Conservation (phyloP, 257 asterid genomes). For the Solanum neorickii region DNA sequence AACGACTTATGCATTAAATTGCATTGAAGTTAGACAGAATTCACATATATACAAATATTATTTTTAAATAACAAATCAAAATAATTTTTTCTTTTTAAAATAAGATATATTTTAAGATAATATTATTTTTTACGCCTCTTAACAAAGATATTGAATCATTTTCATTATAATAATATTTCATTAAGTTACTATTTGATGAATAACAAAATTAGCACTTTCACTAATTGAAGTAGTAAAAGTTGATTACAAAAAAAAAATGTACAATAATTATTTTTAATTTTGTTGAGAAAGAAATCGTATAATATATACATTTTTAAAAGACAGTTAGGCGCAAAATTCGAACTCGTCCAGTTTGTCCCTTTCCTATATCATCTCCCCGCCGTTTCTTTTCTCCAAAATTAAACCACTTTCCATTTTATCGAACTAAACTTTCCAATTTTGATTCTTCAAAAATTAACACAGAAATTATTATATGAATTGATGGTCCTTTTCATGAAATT, state of each 20-base stretch:
- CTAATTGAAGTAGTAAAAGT: neutral
- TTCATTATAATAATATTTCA: neutral
- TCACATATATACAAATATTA: neutral
- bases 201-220: neutral
- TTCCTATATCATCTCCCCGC: conserved; percentile 70
- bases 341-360: conserved; percentile 11
- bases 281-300: neutral
- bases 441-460: neutral
- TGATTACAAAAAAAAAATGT: neutral
- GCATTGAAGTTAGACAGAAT: neutral
- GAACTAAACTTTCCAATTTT: neutral
- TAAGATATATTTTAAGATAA: no score
- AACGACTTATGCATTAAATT: neutral
- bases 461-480: neutral
- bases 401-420: neutral
- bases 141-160: neutral
- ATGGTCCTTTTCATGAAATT: neutral
- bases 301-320: neutral
- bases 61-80: neutral
- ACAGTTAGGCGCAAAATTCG: conserved; percentile 6
- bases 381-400: conserved; percentile 42
- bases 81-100: no score
- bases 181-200: no score
- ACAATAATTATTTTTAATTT: neutral
- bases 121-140: neutral